Evolutionary conservation across 257 asterid genomes (phyloP), one percentile per base, ranked within the genome.

Genomic region (Solanum arcanum): DNA sequence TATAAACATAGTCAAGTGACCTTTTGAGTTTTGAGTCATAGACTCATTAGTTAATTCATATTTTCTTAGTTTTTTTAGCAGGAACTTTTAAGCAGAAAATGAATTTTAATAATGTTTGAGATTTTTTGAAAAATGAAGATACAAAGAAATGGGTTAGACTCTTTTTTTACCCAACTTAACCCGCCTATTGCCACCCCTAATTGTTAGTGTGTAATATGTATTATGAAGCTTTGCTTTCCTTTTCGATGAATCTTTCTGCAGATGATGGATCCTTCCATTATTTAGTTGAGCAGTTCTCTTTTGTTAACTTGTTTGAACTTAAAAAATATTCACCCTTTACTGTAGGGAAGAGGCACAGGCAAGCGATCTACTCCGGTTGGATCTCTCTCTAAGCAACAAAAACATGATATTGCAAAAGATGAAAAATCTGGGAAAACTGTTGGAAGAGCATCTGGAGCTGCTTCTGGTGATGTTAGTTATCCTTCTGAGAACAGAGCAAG

Each of bases 381-480:
- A 81, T 92, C 98, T 74, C 92, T 90, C 83, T 86, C 95, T 74
- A 96, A 96, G 93, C 99, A 94, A 91, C 86, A 90, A 69, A 96
- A 94, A 93, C 94, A 86, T 86, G 98, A 97, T 88, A 82, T 35
- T 85, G 87, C 91, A 75, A 97, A 93, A 92, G 99, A 96, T 88
- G 98, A 97, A 66, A 93, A 93, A 88, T 90, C 95, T 75, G 91
- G 92, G 62, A 97, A 95, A 91, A 88, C 88, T 59, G 90, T 88
- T 84, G 94, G 91, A 86, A 90, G 95, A 91, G 73, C 90, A 86
- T 88, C 94, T 86, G 91, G 91, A 87, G 87, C 92, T 87, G 91
- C 93, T 77, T 88, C 87, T 88, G 41, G 81, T 86, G 62, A 62
- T 75, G 42, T 56, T 74, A 44, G 68, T 41, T 90, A 85, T 87